These are phyloP conservation scores for Ballota nigra DNA, from an alignment of 257 asterid genomes.

Conservation along the genomic window DNA sequence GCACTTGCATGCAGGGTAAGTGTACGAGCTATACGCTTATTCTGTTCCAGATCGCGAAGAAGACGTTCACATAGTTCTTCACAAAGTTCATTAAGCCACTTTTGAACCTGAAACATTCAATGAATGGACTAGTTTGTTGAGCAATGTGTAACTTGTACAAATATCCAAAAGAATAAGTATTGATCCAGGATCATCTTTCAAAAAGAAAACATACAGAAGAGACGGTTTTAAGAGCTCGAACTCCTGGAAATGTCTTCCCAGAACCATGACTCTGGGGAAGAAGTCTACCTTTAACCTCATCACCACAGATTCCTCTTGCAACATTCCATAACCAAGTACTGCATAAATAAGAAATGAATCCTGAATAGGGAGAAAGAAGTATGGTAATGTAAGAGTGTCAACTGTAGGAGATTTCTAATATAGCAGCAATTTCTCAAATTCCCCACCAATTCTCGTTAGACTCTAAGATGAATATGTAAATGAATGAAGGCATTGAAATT, in stretches of 20 bases:
- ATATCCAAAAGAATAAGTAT: constrained; percentile 7
- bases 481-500: not conserved
- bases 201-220: constrained; percentile 42
- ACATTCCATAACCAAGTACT: constrained; percentile 94
- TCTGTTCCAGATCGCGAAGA: constrained; percentile 77
- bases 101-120: constrained; percentile 59
- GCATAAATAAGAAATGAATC: constrained; percentile 24
- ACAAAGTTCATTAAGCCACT: constrained; percentile 83
- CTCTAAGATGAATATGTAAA: constrained; percentile 3
- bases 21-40: constrained; percentile 86
- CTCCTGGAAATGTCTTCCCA: constrained; percentile 96
- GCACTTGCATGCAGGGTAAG: constrained; percentile 86
- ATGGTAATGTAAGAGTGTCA: constrained; percentile 1
- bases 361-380: constrained; percentile 5
- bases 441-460: not conserved
- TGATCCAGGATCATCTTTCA: constrained; percentile 12
- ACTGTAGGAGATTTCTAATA: not conserved
- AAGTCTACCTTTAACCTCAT: constrained; percentile 90
- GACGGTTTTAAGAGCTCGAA: constrained; percentile 68
- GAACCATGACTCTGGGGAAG: constrained; percentile 97
- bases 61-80: constrained; percentile 93
- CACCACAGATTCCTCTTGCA: constrained; percentile 88
- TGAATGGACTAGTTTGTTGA: constrained; percentile 2
- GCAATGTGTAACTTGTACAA: not conserved
- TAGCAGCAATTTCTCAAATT: not conserved